These are phyloP conservation scores for Neocatenulostroma microsporum DNA, from an alignment of 2,329 filamentous ascomycete species.

Conservation along the genomic window DNA sequence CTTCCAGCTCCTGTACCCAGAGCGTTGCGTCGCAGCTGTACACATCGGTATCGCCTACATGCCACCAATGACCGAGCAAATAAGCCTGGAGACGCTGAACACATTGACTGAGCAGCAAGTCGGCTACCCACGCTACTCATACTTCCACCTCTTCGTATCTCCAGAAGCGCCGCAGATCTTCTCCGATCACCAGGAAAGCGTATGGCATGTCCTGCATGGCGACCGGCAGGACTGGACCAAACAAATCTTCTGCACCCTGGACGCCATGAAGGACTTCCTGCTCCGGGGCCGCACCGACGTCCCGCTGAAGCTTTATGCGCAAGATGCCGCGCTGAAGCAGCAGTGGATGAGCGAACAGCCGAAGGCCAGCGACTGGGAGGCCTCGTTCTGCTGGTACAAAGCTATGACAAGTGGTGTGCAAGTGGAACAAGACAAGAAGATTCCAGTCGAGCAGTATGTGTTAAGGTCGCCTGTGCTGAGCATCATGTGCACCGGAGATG, in stretches of 20 bases:
- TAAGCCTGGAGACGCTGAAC: slow-evolving; percentile 1
- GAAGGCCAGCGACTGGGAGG: slow-evolving; percentile 27
- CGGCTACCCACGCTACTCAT: slow-evolving; percentile 35
- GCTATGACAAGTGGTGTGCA: slow-evolving; percentile 23
- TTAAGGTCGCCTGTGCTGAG: slow-evolving; percentile 30
- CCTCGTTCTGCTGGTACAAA: slow-evolving; percentile 32
- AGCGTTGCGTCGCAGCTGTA: slow-evolving; percentile 5
- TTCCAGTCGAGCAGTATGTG: slow-evolving; percentile 11
- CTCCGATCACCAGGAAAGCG: slow-evolving; percentile 13
- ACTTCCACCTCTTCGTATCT: slow-evolving; percentile 41
- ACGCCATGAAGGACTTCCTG: slow-evolving; percentile 28
- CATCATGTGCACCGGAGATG: slow-evolving; percentile 24
- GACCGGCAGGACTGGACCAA: slow-evolving; percentile 20
- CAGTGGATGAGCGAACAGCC: slow-evolving; percentile 28
- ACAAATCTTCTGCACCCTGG: slow-evolving; percentile 31
- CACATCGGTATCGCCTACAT: slow-evolving; percentile 8
- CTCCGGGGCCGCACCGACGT: slow-evolving; percentile 15
- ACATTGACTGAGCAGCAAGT: slow-evolving; percentile 15
- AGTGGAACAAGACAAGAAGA: slow-evolving; percentile 11
- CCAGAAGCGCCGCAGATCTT: slow-evolving; percentile 18
- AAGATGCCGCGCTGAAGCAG: slow-evolving; percentile 25
- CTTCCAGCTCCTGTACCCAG: slow-evolving; percentile 1
- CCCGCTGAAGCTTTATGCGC: slow-evolving; percentile 30
- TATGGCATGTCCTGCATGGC: slow-evolving; percentile 21
- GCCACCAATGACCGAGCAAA: neutral